Conservation (phyloP, 148 eudicot genomes). For the Hydrangea macrophylla region DNA sequence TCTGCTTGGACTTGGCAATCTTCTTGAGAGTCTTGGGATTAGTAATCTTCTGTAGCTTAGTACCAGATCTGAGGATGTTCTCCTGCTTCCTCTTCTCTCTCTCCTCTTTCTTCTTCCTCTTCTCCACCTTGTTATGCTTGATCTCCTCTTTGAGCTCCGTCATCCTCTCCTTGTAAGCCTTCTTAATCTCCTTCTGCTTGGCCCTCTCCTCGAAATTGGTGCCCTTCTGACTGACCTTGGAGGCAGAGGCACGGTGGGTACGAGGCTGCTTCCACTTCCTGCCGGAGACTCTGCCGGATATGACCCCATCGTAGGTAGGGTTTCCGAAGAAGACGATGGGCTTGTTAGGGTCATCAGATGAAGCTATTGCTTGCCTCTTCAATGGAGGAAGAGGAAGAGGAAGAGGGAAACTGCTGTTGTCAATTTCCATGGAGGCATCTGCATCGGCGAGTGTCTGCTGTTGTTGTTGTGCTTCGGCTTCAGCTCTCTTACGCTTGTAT, state of each 20-base stretch:
- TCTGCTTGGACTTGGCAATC: too few species aligned
- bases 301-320: conserved; percentile 88
- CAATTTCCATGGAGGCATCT: conserved; percentile 16
- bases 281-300: too few species aligned
- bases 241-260: too few species aligned
- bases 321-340: conserved; percentile 66
- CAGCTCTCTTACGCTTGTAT: conserved; percentile 74
- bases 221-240: conserved; percentile 36
- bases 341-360: conserved; percentile 53
- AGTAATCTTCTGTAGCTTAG: conserved; percentile 74
- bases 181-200: conserved; percentile 75
- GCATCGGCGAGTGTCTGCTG: too few species aligned
- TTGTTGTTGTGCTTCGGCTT: conserved; percentile 15
- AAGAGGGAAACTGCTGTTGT: conserved; percentile 1
- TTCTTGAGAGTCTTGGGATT: conserved; percentile 84
- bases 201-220: conserved; percentile 40
- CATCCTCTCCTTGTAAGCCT: conserved; percentile 72
- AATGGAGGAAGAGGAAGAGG: conserved; percentile 36
- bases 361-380: conserved; percentile 61
- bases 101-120: conserved; percentile 58
- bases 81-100: conserved; percentile 71
- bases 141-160: conserved; percentile 73
- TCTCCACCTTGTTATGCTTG: conserved; percentile 49
- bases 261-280: conserved; percentile 80
- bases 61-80: conserved; percentile 63